Percentiles rank a stretch among this genome's conserved stretches.
These are phyloP conservation scores for Flaveria sonorensis DNA, from an alignment of 129 eudicot genomes.

Conservation along the genomic window DNA sequence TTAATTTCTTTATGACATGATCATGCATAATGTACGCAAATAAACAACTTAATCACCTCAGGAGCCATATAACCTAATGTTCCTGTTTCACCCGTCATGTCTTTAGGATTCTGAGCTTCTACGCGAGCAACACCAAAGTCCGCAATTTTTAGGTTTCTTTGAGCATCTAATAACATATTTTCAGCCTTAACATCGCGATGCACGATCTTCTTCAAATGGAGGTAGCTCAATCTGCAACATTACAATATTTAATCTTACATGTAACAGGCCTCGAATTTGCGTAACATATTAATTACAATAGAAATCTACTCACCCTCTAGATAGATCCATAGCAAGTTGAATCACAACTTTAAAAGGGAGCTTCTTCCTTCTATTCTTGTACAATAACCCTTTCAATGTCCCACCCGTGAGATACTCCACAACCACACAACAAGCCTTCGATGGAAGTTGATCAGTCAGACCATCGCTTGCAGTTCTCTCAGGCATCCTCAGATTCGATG, in stretches of 20 bases:
- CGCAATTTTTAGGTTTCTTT: slow-evolving; percentile 72
- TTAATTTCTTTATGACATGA: background rate
- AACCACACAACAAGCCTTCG: slow-evolving; percentile 89
- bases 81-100: slow-evolving; percentile 98
- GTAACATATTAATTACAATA: background rate
- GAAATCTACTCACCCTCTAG: slow-evolving; percentile 78
- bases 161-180: slow-evolving; percentile 73
- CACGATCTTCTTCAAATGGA: slow-evolving; percentile 86
- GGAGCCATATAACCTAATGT: slow-evolving; percentile 98
- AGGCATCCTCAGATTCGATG: slow-evolving; percentile 84
- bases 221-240: slow-evolving; percentile 66
- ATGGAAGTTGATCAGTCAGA: slow-evolving; percentile 50
- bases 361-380: slow-evolving; percentile 72
- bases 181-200: slow-evolving; percentile 96
- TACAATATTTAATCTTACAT: background rate
- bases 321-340: slow-evolving; percentile 84
- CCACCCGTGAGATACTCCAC: slow-evolving; percentile 85
- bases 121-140: slow-evolving; percentile 97
- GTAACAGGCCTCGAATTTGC: background rate
- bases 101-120: slow-evolving; percentile 85
- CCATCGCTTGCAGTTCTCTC: slow-evolving; percentile 52
- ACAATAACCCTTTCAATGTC: slow-evolving; percentile 63
- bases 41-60: slow-evolving; percentile 50
- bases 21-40: background rate
- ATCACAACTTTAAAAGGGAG: slow-evolving; percentile 72